A percentile compares a stretch with the other conserved stretches of the same genome.
These are phyloP conservation scores for Phytophthora ohioensis DNA, from an alignment of 352 stramenopile species.

Conservation along the genomic window DNA sequence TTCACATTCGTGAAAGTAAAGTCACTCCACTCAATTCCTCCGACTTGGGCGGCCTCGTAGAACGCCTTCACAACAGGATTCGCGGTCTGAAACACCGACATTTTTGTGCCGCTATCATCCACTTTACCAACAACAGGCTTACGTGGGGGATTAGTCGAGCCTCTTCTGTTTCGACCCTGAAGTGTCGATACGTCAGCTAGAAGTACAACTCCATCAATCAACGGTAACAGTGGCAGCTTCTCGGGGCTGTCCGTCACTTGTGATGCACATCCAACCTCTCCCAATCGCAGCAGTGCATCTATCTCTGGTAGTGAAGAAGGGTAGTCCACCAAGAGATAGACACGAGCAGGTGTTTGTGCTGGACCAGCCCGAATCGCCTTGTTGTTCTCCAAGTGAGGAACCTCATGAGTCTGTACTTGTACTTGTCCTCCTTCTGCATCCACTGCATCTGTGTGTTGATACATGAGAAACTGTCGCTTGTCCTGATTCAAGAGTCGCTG, in stretches of 20 bases:
- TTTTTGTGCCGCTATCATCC: background rate
- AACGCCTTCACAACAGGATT: slow-evolving; percentile 53
- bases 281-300: slow-evolving; percentile 49
- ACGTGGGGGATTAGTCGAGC: slow-evolving; percentile 7
- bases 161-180: slow-evolving; percentile 16
- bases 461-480: slow-evolving; percentile 43
- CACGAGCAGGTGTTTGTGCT: slow-evolving; percentile 34
- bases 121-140: slow-evolving; percentile 7
- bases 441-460: slow-evolving; percentile 8
- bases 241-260: slow-evolving; percentile 19
- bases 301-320: slow-evolving; percentile 59
- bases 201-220: slow-evolving; percentile 70
- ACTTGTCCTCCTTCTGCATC: background rate
- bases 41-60: slow-evolving; percentile 48
- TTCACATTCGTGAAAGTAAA: slow-evolving; percentile 69
- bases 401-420: background rate
- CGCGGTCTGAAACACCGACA: slow-evolving; percentile 49
- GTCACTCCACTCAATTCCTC: slow-evolving; percentile 79
- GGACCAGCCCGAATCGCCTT: background rate
- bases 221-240: slow-evolving; percentile 48
- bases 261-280: slow-evolving; percentile 37
- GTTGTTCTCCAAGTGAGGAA: background rate
- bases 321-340: slow-evolving; percentile 75
- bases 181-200: slow-evolving; percentile 31
- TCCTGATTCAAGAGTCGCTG: slow-evolving; percentile 58